Base-by-base conservation (phyloP, 2,329 filamentous ascomycete species). In the Aaosphaeria pasadenensis region DNA sequence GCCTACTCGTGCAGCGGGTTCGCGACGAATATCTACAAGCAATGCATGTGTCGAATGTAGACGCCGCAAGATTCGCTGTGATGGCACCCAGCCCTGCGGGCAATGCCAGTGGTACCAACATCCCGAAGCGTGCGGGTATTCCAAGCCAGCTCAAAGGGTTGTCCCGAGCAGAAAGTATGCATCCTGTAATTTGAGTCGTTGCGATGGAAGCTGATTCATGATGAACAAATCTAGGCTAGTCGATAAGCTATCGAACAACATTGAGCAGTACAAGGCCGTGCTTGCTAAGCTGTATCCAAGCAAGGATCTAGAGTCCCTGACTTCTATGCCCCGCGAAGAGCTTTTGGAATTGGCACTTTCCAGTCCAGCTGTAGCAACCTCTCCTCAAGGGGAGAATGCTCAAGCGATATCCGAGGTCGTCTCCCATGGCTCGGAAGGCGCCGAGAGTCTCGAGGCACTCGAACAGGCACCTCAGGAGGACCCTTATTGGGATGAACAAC, bases 61-160 rank as follows among this genome's bases (percentile, higher is more conserved):
- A 63, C 80, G 88, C 57, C 81, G 88, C 52, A 94, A 92, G 71
- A 92, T 92, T 47, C 85, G 89, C 54, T 94, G 89, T 64, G 88
- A 91, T 72, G 89, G 89, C 46, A 82, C 86, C 56, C 86, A 89
- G 62, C 89, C 89, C 7, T 94, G 89, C 64, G 87, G 88, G 35
- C 88, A 91, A 65, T 94, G 89, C 66, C 80, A 88, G 49, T 91
- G 88, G 68, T 91, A 89, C 65, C 84, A 89, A 48, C 87, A 88
- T 53, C 86, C 87, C 4, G 88, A 91, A 66, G 78, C 83, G 46
- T 92, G 89, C 65, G 85, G 86, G 60, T 92, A 92, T 68, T 86
- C 89, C 56, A 90, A 91, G 71, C 88, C 90, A 54, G 80, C 87
- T 11, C 86, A 89, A 67, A 77, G 87, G 51, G 83, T 89, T 7